A percentile compares a stretch with the other conserved stretches of the same genome.
phyloP scores from a whole-genome alignment of 352 stramenopile genomes.

The Globisporangium spiculum region DNA sequence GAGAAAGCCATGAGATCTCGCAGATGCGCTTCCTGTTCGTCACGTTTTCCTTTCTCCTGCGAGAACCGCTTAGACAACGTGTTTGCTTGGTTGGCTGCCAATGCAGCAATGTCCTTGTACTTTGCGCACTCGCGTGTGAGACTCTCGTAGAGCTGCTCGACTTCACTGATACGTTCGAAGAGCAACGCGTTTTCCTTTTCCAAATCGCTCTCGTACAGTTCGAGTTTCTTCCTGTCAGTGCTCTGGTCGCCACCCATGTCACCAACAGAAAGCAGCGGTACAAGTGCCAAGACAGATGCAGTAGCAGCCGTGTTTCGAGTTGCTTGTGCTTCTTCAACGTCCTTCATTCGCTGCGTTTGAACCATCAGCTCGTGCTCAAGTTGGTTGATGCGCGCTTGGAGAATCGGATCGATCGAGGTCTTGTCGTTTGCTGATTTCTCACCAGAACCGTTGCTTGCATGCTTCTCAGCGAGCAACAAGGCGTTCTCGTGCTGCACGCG shows the following conservation, averaged over 20 bases:
- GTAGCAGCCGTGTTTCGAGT: not conserved
- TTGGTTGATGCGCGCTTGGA: slow-evolving; percentile 40
- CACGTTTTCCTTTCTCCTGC: slow-evolving; percentile 42
- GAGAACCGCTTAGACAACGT: slow-evolving; percentile 35
- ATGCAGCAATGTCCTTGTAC: slow-evolving; percentile 59
- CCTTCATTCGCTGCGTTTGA: slow-evolving; percentile 38
- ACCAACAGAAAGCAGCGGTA: not conserved
- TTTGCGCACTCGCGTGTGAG: slow-evolving; percentile 58
- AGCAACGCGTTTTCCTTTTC: slow-evolving; percentile 54
- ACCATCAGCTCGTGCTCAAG: slow-evolving; percentile 47
- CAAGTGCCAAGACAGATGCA: slow-evolving; percentile 12
- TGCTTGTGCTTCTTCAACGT: slow-evolving; percentile 37
- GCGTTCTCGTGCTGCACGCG: slow-evolving; percentile 47
- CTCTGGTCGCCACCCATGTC: not conserved
- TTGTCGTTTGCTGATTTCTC: not conserved
- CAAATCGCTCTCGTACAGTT: slow-evolving; percentile 28
- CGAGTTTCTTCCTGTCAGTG: not conserved
- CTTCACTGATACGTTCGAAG: slow-evolving; percentile 61
- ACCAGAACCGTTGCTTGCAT: not conserved
- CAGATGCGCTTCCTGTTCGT: slow-evolving; percentile 63
- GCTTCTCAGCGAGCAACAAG: slow-evolving; percentile 40
- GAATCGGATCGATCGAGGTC: slow-evolving; percentile 15
- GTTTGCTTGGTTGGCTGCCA: slow-evolving; percentile 68
- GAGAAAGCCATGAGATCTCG: slow-evolving; percentile 69
- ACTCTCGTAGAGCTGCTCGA: slow-evolving; percentile 73